Evolutionary conservation across 192 early-diverging fungal species (phyloP).

Genomic region (Polychytrium aggregatum): DNA sequence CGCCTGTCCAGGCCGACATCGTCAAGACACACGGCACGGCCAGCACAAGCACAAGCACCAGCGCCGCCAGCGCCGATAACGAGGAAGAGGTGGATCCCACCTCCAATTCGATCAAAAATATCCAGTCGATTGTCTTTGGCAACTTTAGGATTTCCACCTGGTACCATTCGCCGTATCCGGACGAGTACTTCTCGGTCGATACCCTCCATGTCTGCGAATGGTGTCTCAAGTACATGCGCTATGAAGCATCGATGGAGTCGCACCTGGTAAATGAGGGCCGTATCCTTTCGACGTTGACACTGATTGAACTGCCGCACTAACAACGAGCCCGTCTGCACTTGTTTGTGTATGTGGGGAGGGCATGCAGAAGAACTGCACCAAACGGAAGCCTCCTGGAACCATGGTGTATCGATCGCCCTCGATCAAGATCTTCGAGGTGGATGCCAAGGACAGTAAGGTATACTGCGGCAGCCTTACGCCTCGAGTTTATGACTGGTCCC

Average conservation of each 20-base stretch:
- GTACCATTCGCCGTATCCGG: constrained; percentile 85
- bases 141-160: constrained; percentile 68
- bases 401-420: constrained; percentile 58
- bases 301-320: constrained; percentile 1
- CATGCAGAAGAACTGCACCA: constrained; percentile 51
- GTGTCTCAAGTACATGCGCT: constrained; percentile 79
- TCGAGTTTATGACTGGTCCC: too few species aligned
- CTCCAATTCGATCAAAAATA: constrained; percentile 10
- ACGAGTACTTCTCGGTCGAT: constrained; percentile 46
- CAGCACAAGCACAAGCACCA: too few species aligned
- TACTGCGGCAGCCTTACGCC: background rate
- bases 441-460: constrained; percentile 69
- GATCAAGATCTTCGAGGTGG: constrained; percentile 68
- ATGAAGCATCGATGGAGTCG: constrained; percentile 39
- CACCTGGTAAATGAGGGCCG: constrained; percentile 40
- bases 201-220: constrained; percentile 69
- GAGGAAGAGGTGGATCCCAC: too few species aligned
- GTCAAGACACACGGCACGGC: background rate
- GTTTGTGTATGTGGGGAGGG: background rate
- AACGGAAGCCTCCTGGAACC: constrained; percentile 55
- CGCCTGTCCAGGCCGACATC: background rate
- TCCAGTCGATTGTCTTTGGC: constrained; percentile 46
- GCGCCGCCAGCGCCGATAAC: too few species aligned
- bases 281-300: background rate
- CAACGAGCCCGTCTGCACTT: background rate